These are phyloP conservation scores for Penicillium pulvis DNA, from an alignment of 495 filamentous ascomycete genomes.

Conservation along the genomic window DNA sequence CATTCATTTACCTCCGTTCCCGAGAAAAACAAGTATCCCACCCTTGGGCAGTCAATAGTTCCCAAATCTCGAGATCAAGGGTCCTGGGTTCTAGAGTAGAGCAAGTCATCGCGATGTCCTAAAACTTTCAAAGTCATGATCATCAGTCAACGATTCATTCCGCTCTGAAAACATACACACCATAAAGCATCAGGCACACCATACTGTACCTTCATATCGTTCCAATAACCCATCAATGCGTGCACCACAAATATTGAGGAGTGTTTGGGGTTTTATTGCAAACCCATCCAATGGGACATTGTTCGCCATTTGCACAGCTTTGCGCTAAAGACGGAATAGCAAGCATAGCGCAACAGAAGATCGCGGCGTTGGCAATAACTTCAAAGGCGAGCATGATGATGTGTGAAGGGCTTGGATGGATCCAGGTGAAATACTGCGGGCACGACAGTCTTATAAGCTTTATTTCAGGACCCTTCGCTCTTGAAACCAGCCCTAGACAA, in stretches of 20 bases:
- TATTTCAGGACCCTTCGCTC: not conserved
- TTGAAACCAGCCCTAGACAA: not conserved
- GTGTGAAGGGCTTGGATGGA: not conserved
- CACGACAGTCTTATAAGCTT: not conserved
- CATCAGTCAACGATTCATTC: too few species aligned
- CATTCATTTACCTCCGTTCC: not conserved
- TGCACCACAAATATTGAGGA: not conserved
- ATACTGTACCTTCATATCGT: not conserved
- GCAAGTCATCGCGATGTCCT: too few species aligned
- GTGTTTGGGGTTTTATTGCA: not conserved
- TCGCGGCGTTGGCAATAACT: not conserved
- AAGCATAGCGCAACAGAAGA: not conserved
- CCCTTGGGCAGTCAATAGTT: not conserved
- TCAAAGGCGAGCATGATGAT: not conserved
- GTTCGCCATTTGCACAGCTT: not conserved
- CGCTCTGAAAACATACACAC: not conserved
- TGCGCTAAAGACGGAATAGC: not conserved
- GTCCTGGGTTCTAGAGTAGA: too few species aligned
- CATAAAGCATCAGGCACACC: too few species aligned
- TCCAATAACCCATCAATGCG: not conserved
- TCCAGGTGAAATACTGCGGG: not conserved
- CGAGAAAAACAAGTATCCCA: not conserved
- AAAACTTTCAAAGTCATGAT: too few species aligned
- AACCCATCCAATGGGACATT: conserved; percentile 1
- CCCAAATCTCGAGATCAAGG: not conserved